A percentile compares a stretch with the other conserved stretches of the same genome.
Evolutionary conservation across 2,329 filamentous ascomycete genomes (phyloP).

Genomic region (Graphilbum sp.): DNA sequence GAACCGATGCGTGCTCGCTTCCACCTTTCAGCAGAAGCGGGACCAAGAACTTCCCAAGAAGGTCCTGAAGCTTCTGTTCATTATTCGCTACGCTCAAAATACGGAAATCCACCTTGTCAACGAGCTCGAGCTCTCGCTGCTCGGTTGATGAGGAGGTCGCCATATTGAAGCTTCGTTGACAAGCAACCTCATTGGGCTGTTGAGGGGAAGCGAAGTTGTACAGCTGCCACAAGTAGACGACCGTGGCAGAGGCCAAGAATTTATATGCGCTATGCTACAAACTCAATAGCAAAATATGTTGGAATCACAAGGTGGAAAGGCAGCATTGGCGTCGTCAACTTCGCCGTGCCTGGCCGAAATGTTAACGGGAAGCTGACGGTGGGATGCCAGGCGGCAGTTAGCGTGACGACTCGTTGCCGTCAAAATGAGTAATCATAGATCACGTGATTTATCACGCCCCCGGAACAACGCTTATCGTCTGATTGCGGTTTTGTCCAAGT

Average conservation of each 20-base stretch:
- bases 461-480: no score
- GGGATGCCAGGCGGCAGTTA: background rate
- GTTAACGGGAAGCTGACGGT: background rate
- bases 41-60: conserved; percentile 64
- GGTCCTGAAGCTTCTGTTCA: conserved; percentile 63
- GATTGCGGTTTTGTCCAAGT: no score
- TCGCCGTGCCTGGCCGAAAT: background rate
- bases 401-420: background rate
- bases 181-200: background rate
- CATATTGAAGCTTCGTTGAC: conserved; percentile 1
- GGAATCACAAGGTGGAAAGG: no score
- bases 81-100: conserved; percentile 66
- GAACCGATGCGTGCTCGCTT: conserved; percentile 64
- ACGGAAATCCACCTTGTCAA: conserved; percentile 72
- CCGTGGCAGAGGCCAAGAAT: no score
- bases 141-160: conserved; percentile 19
- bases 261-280: no score
- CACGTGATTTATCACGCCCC: no score
- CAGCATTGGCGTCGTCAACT: background rate
- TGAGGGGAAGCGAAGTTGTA: background rate
- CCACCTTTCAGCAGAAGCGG: conserved; percentile 74
- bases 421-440: background rate
- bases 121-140: conserved; percentile 62
- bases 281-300: no score
- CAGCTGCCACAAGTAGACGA: no score